Conservation (phyloP, 306 rosid genomes). For the Cucurbita pepo region DNA sequence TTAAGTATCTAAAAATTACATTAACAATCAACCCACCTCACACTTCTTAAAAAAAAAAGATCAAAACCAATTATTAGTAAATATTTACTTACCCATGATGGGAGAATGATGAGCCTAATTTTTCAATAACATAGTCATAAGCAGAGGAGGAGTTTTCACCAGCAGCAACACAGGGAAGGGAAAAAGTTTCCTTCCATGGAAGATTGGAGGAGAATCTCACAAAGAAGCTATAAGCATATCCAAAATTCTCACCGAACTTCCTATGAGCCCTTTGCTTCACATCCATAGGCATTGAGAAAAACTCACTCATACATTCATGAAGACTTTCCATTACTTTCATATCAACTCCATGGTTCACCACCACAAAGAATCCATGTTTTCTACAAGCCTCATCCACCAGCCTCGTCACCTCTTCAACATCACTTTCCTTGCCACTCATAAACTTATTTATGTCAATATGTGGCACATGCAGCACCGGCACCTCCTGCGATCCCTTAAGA, state of each 20-base stretch:
- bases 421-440: background rate
- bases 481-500: background rate
- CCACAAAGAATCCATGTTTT: background rate
- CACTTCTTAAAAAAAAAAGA: too few relatives aligned
- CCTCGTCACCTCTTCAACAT: background rate
- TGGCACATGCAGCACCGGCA: background rate
- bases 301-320: background rate
- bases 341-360: background rate
- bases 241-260: background rate
- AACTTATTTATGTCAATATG: background rate
- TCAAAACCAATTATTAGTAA: too few relatives aligned
- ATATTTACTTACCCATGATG: background rate
- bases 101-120: background rate
- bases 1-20: too few relatives aligned
- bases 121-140: background rate
- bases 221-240: background rate
- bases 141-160: background rate
- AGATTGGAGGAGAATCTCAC: background rate
- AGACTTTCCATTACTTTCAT: background rate
- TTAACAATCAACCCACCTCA: too few relatives aligned
- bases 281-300: background rate
- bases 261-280: background rate
- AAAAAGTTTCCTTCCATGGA: constrained; percentile 6
- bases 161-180: background rate
- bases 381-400: background rate